phyloP scores from a whole-genome alignment of 768 basidiomycete species.

The Boletus fagicola region DNA sequence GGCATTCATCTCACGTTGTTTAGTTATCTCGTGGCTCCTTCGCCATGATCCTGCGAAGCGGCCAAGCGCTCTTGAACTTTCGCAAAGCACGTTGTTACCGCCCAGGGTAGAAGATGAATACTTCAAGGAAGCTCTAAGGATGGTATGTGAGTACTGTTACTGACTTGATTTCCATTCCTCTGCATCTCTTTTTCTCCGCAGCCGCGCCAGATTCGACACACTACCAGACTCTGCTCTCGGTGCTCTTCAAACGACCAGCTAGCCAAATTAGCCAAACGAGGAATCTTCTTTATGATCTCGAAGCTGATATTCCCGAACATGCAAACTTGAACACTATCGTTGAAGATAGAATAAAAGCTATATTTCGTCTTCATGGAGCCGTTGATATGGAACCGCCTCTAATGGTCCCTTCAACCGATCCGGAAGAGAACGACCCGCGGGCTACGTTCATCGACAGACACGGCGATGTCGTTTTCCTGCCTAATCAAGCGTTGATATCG shows the following conservation, averaged over 20 bases:
- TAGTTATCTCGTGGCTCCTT: slow-evolving; percentile 79
- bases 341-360: slow-evolving; percentile 67
- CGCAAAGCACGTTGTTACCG: slow-evolving; percentile 75
- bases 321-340: slow-evolving; percentile 71
- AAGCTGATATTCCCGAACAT: slow-evolving; percentile 66
- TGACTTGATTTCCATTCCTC: neutral
- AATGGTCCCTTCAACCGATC: slow-evolving; percentile 68
- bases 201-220: slow-evolving; percentile 82
- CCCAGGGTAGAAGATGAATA: slow-evolving; percentile 79
- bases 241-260: slow-evolving; percentile 73
- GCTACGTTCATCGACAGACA: slow-evolving; percentile 78
- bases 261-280: slow-evolving; percentile 61
- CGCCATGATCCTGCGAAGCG: slow-evolving; percentile 77
- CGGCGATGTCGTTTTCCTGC: slow-evolving; percentile 72
- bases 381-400: slow-evolving; percentile 83
- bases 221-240: slow-evolving; percentile 71
- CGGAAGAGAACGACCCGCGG: slow-evolving; percentile 60
- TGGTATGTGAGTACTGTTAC: slow-evolving; percentile 57
- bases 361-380: slow-evolving; percentile 89
- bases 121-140: slow-evolving; percentile 72
- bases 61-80: slow-evolving; percentile 80
- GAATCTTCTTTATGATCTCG: slow-evolving; percentile 71
- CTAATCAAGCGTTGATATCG: slow-evolving; percentile 67
- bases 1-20: slow-evolving; percentile 3
- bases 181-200: slow-evolving; percentile 23